Base-by-base conservation (phyloP, 345 rosid genomes). In the Eutrema yunnanense region DNA sequence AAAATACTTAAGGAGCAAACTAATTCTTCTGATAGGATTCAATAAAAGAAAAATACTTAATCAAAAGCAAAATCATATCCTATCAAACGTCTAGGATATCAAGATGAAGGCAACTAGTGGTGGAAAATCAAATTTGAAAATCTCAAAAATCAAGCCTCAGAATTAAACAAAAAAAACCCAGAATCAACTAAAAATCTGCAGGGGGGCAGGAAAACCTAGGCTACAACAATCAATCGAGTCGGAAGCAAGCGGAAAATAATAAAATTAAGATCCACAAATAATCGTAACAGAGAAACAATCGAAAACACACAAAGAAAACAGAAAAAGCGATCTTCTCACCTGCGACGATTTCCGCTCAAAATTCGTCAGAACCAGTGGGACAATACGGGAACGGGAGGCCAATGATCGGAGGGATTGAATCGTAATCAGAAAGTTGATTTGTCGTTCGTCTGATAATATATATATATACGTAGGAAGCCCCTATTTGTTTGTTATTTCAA, bases 81-180 rank as follows among this genome's bases (percentile, higher is more conserved):
- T 34, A 55, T 64, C 50, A 14, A 63, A 56, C 58, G 58, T 47
- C 63, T n/a, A 34, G 0, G 33, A 37, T 57, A 46, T 48, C 27
- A 58, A 30, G 50, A 71, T n/a, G 40, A n/a, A 50, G 1, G 36
- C 62, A 50, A 30, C 44, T 30, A 49, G 38, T 8, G 53, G 67
- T 59, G 53, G 54, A 74, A 7, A 58, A 74, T n/a, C 56, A 60
- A 51, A 50, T 60, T 36, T 41, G 9, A 30, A 67, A 47, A 42
- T 33, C 40, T 32, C 2, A 32, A 8, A 29, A 58, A 32, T 8
- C 44, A 29, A 27, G 51, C 43, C 9, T 50, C 19, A 2, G 9
- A 58, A 32, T 51, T 30, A 34, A 26, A 13, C 4, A 6, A 37
- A 8, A 42, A 41, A 52, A 62, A 10, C 52, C 62, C 55, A 64